Evolutionary conservation across 225 moss, liverwort and hornwort genomes (phyloP).

Genomic region (Climacium dendroides): DNA sequence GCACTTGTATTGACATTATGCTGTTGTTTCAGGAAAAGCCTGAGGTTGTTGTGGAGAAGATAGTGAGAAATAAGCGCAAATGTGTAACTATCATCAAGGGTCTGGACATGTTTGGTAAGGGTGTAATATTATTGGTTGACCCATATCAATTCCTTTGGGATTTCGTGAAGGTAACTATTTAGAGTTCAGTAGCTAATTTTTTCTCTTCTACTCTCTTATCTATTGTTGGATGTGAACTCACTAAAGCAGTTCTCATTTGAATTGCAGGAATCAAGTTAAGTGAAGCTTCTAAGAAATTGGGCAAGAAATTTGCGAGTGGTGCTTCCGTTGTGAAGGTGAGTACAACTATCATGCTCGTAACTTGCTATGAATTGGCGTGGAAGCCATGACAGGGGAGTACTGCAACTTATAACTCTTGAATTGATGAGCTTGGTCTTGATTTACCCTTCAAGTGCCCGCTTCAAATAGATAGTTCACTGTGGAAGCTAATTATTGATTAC

Average conservation of each 20-base stretch:
- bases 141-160: background rate
- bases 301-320: conserved; percentile 98
- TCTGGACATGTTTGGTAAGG: conserved; percentile 90
- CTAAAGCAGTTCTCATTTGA: background rate
- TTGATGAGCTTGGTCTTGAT: background rate
- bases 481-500: background rate
- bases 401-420: background rate
- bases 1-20: background rate
- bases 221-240: background rate
- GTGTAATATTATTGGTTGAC: background rate
- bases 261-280: conserved; percentile 83
- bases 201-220: background rate
- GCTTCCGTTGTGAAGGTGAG: conserved; percentile 97
- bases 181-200: background rate
- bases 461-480: background rate
- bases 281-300: conserved; percentile 97
- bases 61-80: conserved; percentile 97
- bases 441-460: background rate
- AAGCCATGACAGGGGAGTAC: background rate
- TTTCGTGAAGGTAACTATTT: background rate
- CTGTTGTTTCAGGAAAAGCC: conserved; percentile 75
- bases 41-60: conserved; percentile 94
- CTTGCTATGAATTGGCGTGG: background rate
- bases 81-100: conserved; percentile 99
- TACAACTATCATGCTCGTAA: background rate